A percentile compares a stretch with the other conserved stretches of the same genome.
Conservation (phyloP, 306 rosid genomes). For the Glycine soja region DNA sequence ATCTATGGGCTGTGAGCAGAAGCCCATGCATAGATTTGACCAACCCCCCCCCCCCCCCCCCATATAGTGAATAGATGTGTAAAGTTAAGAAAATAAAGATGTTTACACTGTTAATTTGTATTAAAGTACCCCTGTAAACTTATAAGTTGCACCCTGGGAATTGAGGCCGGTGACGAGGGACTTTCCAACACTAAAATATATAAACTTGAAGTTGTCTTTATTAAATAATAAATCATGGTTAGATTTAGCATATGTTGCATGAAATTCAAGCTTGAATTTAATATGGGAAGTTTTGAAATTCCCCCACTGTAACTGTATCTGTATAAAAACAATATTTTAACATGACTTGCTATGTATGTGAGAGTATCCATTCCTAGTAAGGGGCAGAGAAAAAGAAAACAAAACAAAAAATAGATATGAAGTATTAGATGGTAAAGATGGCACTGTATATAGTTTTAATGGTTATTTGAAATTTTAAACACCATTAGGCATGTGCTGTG, state of each 20-base stretch:
- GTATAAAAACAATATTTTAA: not conserved
- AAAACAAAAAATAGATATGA: slow-evolving; percentile 15
- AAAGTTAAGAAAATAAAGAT: not conserved
- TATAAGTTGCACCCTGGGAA: too few relatives aligned
- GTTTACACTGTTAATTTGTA: not conserved
- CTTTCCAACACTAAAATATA: not conserved
- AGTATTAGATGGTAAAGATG: slow-evolving; percentile 22
- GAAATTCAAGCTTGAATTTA: slow-evolving; percentile 3
- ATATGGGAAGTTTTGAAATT: slow-evolving; percentile 11
- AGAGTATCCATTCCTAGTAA: not conserved
- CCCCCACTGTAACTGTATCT: not conserved
- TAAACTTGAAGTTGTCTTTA: not conserved
- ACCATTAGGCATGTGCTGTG: not conserved
- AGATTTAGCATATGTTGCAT: slow-evolving; percentile 7
- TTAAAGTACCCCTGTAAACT: not conserved
- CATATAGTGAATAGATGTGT: not conserved
- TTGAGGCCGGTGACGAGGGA: too few relatives aligned
- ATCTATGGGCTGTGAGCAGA: not conserved
- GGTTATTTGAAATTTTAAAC: not conserved
- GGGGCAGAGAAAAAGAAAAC: not conserved
- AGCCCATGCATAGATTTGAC: not conserved
- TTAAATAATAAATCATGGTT: slow-evolving; percentile 10
- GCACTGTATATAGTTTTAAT: slow-evolving; percentile 11
- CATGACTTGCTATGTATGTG: not conserved
- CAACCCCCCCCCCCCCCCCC: too few relatives aligned